Evolutionary conservation across 2,329 filamentous ascomycete species (phyloP), one percentile per base, ranked within the genome.

Genomic region (Colletotrichum spaethianum): DNA sequence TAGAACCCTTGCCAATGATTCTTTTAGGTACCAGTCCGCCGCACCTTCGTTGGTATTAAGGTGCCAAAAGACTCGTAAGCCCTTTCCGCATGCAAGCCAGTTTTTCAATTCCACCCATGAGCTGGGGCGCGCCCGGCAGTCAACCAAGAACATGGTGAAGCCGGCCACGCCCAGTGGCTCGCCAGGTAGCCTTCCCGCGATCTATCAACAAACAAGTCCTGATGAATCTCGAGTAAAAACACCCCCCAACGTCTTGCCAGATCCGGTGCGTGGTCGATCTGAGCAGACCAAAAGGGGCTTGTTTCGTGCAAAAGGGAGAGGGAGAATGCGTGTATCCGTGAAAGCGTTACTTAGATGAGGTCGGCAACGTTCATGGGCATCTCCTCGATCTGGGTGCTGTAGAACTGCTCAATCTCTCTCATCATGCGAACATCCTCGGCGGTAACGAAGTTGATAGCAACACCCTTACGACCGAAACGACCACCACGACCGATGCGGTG

Each of bases 361-460:
- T 93, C 91, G 78, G 91, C 91, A 79, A 93, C 91, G 86, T 93
- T 93, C 96, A 99, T 98, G 82, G 96, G 96, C 96, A 99, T 99
- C 91, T 99, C 96, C 88, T 99, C 96, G 79, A 99, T 98, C 89
- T 99, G 96, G 85, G 96, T 99, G 91, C 94, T 98, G 93, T 99
- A 99, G 91, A 98, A 99, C 89, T 98, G 94, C 87, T 99, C 96
- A 80, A 99, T 99, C 87, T 99, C 96, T 85, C 96, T 92, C 94
- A 99, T 97, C 94, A 99, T 98, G 86, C 96, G 95, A 81, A 99
- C 96, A 86, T 99, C 96, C 78, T 99, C 96, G 80, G 95, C 94
- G 75, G 96, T 98, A 84, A 99, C 96, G 85, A 99, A 99, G 94
- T 99, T 99, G 91, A 99, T 99, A 82, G 96, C 96, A 85, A 99